phyloP scores from a whole-genome alignment of 2,329 filamentous ascomycete species.

The Pseudocercospora fuligena region DNA sequence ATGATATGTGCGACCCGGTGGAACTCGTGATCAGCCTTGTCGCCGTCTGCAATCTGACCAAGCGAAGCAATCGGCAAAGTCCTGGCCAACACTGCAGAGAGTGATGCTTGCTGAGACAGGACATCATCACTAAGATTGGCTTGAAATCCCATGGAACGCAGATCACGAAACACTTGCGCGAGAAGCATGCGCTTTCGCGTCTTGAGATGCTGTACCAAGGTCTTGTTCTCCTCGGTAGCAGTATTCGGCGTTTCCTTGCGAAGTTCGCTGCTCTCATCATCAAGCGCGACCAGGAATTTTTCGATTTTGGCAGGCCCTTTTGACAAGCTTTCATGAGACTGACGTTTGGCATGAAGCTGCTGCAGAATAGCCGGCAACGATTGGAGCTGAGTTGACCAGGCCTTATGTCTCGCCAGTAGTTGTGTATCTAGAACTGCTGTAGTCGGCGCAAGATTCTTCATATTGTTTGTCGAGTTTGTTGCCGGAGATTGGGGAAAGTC shows the following conservation, averaged over 20 bases:
- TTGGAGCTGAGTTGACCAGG: conserved; percentile 16
- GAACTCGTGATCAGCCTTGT: conserved; percentile 70
- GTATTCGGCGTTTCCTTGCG: conserved; percentile 80
- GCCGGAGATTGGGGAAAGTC: conserved; percentile 26
- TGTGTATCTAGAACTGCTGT: background rate
- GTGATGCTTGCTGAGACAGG: conserved; percentile 73
- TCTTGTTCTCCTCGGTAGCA: conserved; percentile 87
- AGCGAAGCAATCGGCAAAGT: conserved; percentile 38
- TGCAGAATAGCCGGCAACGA: background rate
- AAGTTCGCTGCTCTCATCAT: conserved; percentile 71
- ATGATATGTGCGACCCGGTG: conserved; percentile 78
- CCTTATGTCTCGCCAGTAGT: conserved; percentile 14
- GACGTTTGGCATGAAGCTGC: background rate
- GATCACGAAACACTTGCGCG: conserved; percentile 80
- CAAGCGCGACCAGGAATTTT: conserved; percentile 55
- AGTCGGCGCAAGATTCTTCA: background rate
- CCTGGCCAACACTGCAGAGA: conserved; percentile 70
- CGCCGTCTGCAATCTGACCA: background rate
- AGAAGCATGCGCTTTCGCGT: conserved; percentile 87
- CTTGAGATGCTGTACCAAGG: conserved; percentile 84
- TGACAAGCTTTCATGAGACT: background rate
- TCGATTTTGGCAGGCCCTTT: conserved; percentile 19
- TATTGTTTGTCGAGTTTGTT: background rate
- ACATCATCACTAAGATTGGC: conserved; percentile 77
- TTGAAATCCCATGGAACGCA: conserved; percentile 88